Base-by-base conservation (phyloP, 352 stramenopile genomes). In the Phytophthora sansomeana region DNA sequence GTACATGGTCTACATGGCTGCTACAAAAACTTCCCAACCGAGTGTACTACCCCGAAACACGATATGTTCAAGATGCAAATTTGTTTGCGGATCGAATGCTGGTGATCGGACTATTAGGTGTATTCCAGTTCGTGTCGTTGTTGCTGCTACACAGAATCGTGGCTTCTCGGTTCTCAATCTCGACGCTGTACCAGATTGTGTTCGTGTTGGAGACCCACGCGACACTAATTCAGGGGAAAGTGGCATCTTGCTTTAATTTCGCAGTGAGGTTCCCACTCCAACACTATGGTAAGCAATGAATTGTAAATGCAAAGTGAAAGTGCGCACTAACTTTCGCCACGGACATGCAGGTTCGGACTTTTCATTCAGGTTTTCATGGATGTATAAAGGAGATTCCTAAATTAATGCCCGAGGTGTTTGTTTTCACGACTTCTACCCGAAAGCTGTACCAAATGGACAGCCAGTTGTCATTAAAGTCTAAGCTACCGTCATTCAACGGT, bases 131-230 rank as follows among this genome's bases (percentile, higher is more conserved):
- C 11, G 4, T 55, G 17, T 24, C 54, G 11, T 42, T 68, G 30
- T 9, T 72, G 14, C n/a, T 26, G 0, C 43, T 72, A 0, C 51
- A 63, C 50, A 14, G 41, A 17, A 41, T 67, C 3, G 49, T 67
- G 2, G 42, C 50, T 11, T 44, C 50, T 38, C 47, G 41, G 16
- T 72, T 67, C 21, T 28, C 56, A 14, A 8, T 72, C 9, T 38
- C 57, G 6, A 39, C 58, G 9, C 30, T 84, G 6, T 65, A 72
- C 28, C 70, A 78, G n/a, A 38, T 82, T 16, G 64, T 50, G 28
- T 81, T 84, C 41, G 76, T 81, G 42, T 56, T 78, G 17, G 67
- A 82, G 50, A 71, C 57, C 0, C 67, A 82, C 13, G 53, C 50
- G 8, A 6, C 51, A 7, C 29, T 77, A 7, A 54, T 80, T 10